Conservation (phyloP, 1,139 yeast species). For the Pichia sp. region DNA sequence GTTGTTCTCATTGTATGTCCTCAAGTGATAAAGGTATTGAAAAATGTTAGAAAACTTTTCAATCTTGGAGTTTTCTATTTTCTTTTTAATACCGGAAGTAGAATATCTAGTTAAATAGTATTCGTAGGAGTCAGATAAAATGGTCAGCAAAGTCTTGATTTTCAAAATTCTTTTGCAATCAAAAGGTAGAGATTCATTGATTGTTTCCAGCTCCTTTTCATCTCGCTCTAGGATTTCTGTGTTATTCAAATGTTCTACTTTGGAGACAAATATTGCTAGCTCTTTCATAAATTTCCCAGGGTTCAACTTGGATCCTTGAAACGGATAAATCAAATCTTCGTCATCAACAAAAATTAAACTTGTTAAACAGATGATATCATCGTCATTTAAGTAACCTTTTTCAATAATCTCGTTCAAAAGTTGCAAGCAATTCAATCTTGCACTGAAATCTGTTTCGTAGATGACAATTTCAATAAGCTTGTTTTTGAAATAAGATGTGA, state of each 20-base stretch:
- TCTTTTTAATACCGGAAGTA: slow-evolving; percentile 14
- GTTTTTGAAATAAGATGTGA: slow-evolving; percentile 40
- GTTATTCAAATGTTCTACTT: slow-evolving; percentile 36
- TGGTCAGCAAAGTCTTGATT: slow-evolving; percentile 36
- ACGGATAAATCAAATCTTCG: slow-evolving; percentile 28
- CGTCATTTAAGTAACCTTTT: slow-evolving; percentile 59
- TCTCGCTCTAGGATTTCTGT: slow-evolving; percentile 37
- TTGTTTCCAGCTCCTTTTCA: slow-evolving; percentile 32
- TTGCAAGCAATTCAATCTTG: slow-evolving; percentile 48
- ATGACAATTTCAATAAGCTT: slow-evolving; percentile 62
- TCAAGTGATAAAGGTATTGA: slow-evolving; percentile 28
- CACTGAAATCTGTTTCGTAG: slow-evolving; percentile 49
- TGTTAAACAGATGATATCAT: slow-evolving; percentile 42
- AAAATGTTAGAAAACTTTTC: slow-evolving; percentile 26
- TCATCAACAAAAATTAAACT: slow-evolving; percentile 45
- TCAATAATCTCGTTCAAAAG: slow-evolving; percentile 54
- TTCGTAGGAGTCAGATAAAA: slow-evolving; percentile 35
- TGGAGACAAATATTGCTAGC: slow-evolving; percentile 42
- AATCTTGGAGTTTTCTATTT: slow-evolving; percentile 13
- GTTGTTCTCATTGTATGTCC: slow-evolving; percentile 26
- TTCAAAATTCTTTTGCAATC: slow-evolving; percentile 36
- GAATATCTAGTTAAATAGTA: slow-evolving; percentile 27
- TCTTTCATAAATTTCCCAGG: slow-evolving; percentile 31
- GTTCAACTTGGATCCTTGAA: slow-evolving; percentile 22
- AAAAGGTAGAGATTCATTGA: slow-evolving; percentile 30